phyloP scores from a whole-genome alignment of 805 yeast genomes.

The Zygotorulaspora danielsina region DNA sequence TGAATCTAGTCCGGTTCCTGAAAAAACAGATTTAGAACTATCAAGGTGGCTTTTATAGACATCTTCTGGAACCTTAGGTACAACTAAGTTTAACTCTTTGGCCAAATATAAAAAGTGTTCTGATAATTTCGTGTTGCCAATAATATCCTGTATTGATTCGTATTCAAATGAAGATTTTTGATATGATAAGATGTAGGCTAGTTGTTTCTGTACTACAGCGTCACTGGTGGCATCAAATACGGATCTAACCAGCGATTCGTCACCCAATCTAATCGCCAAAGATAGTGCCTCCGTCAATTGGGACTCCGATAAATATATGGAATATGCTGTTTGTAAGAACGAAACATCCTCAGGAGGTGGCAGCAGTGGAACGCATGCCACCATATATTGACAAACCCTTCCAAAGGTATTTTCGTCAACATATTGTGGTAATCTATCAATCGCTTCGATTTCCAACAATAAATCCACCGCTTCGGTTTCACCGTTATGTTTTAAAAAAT shows the following conservation, averaged over 20 bases:
- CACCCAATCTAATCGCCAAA: constrained; percentile 84
- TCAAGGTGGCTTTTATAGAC: constrained; percentile 89
- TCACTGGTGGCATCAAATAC: constrained; percentile 83
- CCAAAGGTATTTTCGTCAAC: constrained; percentile 81
- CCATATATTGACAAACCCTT: constrained; percentile 91
- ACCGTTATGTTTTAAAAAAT: constrained; percentile 89
- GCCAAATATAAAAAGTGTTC: constrained; percentile 77
- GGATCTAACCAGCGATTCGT: constrained; percentile 66
- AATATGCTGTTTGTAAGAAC: constrained; percentile 81
- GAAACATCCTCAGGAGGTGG: constrained; percentile 92
- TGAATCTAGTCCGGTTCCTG: constrained; percentile 61
- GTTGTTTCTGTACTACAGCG: constrained; percentile 72
- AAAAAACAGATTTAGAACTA: constrained; percentile 52
- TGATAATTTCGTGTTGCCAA: constrained; percentile 72
- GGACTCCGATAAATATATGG: constrained; percentile 73
- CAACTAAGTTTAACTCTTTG: constrained; percentile 81
- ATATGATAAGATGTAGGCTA: constrained; percentile 82
- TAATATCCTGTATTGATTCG: constrained; percentile 75
- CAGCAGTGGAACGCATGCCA: constrained; percentile 90
- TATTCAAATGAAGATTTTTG: constrained; percentile 78
- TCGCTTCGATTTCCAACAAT: constrained; percentile 80
- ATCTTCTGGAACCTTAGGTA: constrained; percentile 93
- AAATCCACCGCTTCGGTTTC: constrained; percentile 98
- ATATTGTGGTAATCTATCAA: constrained; percentile 74
- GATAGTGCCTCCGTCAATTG: constrained; percentile 87